A percentile compares a stretch with the other conserved stretches of the same genome.
Evolutionary conservation across 306 rosid species (phyloP).

Genomic region (Pyrus communis): DNA sequence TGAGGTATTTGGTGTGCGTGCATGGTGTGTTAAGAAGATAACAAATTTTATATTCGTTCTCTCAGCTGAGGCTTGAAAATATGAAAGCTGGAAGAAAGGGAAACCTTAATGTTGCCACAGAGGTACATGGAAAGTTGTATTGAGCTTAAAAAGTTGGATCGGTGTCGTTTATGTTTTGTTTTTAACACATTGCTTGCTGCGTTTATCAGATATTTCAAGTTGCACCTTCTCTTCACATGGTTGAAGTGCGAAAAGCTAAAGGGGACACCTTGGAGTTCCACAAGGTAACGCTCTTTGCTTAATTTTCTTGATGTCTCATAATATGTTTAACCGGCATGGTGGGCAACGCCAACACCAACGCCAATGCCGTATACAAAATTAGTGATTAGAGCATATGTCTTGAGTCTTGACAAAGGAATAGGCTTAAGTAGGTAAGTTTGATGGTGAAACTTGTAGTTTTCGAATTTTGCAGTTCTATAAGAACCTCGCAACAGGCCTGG

Average conservation of each 20-base stretch:
- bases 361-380: too few relatives aligned
- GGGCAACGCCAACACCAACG: not conserved
- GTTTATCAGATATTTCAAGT: conserved; percentile 79
- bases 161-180: not conserved
- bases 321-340: not conserved
- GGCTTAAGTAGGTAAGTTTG: not conserved
- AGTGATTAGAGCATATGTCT: too few relatives aligned
- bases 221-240: conserved; percentile 98
- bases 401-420: too few relatives aligned
- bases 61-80: conserved; percentile 89
- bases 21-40: not conserved
- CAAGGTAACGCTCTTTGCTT: conserved; percentile 42
- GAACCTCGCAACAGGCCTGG: conserved; percentile 66
- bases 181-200: not conserved
- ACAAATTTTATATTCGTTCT: not conserved
- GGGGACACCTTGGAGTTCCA: conserved; percentile 98
- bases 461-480: conserved; percentile 68
- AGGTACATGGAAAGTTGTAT: conserved; percentile 34
- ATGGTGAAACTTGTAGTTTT: not conserved
- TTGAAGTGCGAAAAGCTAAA: conserved; percentile 92
- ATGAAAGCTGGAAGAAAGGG: conserved; percentile 96
- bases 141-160: not conserved
- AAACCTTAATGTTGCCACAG: conserved; percentile 95
- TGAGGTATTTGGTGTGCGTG: not conserved
- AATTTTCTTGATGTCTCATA: not conserved